A percentile compares a stretch with the other conserved stretches of the same genome.
phyloP scores from a whole-genome alignment of 2,329 filamentous ascomycete species.

The Epichloe bromicola region DNA sequence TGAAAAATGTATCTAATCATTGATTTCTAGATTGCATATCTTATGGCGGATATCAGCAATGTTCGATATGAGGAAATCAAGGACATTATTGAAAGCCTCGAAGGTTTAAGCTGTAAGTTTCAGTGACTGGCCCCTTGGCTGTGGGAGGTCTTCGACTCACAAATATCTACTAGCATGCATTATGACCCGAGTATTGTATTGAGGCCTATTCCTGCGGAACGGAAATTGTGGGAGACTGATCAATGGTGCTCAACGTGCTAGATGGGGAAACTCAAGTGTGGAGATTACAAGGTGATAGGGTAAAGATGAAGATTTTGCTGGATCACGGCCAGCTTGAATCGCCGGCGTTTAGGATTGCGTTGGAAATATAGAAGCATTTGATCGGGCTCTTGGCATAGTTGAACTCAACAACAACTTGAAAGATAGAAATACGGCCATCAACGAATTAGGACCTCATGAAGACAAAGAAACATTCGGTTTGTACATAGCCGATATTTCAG shows the following conservation, averaged over 20 bases:
- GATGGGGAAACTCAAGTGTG: not conserved
- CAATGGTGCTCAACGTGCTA: conserved; percentile 3
- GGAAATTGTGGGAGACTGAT: not conserved
- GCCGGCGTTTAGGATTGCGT: not conserved
- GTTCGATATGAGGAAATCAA: conserved; percentile 73
- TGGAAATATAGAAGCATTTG: not conserved
- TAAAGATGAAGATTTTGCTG: not conserved
- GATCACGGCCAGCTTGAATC: not conserved
- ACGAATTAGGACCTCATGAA: too few species aligned
- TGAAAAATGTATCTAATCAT: not conserved
- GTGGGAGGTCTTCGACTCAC: not conserved
- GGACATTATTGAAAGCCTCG: conserved; percentile 70
- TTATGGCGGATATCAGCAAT: conserved; percentile 94
- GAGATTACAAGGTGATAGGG: not conserved
- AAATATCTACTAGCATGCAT: conserved; percentile 22
- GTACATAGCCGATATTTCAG: too few species aligned
- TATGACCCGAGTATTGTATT: conserved; percentile 35
- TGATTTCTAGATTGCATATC: conserved; percentile 57
- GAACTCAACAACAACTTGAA: conserved; percentile 5
- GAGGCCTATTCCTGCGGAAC: conserved; percentile 3
- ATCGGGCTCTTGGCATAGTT: not conserved
- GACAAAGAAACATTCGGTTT: too few species aligned
- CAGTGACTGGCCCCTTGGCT: not conserved
- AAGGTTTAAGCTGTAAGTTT: conserved; percentile 62
- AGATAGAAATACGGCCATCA: not conserved